Conservation (phyloP, 106 monocot species). For the Dioscorea zingiberensis region DNA sequence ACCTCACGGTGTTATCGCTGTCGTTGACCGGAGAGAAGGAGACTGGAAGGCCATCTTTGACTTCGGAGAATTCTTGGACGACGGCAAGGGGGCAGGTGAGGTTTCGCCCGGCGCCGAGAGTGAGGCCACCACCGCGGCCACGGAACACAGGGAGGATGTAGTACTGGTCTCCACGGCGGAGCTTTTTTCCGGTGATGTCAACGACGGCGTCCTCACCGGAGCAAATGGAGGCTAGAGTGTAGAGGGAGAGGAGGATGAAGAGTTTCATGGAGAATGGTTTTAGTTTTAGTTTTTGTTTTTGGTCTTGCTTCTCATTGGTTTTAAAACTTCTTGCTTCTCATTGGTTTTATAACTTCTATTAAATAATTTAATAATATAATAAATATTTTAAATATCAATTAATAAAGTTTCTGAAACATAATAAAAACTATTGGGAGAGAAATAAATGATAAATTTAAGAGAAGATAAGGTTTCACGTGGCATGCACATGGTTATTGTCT, state of each 20-base stretch:
- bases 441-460: too few species aligned
- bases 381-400: too few species aligned
- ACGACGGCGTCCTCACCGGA: slow-evolving; percentile 4
- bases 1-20: slow-evolving; percentile 1
- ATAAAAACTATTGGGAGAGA: too few species aligned
- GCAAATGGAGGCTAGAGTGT: background rate
- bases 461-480: background rate
- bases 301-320: too few species aligned
- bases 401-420: too few species aligned
- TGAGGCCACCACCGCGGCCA: slow-evolving; percentile 33
- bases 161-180: slow-evolving; percentile 21
- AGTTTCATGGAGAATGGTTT: background rate
- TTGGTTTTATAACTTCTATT: too few species aligned
- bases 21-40: slow-evolving; percentile 17
- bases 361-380: too few species aligned
- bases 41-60: slow-evolving; percentile 22
- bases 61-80: slow-evolving; percentile 24
- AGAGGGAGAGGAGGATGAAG: slow-evolving; percentile 1
- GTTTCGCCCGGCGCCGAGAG: background rate
- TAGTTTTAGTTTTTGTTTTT: background rate
- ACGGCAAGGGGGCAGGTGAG: slow-evolving; percentile 37
- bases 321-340: too few species aligned
- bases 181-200: slow-evolving; percentile 27
- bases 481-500: background rate
- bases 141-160: slow-evolving; percentile 35